Conservation (phyloP, 2,329 filamentous ascomycete genomes). For the Didymella pinodella region DNA sequence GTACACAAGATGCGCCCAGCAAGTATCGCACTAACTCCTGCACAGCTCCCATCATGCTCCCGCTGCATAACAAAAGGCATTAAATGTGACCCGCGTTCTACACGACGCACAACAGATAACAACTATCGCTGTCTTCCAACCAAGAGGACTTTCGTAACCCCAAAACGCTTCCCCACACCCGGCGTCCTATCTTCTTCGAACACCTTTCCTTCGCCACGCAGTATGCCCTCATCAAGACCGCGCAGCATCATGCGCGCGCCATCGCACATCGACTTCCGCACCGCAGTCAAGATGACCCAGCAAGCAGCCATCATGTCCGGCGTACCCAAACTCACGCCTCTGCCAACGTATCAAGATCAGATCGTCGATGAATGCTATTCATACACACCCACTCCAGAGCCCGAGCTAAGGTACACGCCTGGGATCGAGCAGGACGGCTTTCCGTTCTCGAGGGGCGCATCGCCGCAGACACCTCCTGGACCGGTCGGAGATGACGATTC, state of each 20-base stretch:
- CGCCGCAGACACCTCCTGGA: slow-evolving; percentile 43
- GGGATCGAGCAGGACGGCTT: slow-evolving; percentile 30
- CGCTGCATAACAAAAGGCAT: slow-evolving; percentile 48
- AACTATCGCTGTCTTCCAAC: slow-evolving; percentile 38
- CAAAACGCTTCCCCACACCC: slow-evolving; percentile 37
- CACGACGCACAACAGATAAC: slow-evolving; percentile 48
- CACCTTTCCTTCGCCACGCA: slow-evolving; percentile 33
- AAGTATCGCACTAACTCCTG: neutral
- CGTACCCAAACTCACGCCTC: slow-evolving; percentile 39
- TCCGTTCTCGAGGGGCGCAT: slow-evolving; percentile 33
- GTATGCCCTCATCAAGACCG: slow-evolving; percentile 31
- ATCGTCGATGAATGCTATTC: slow-evolving; percentile 38
- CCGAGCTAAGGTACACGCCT: slow-evolving; percentile 29
- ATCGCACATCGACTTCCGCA: slow-evolving; percentile 42
- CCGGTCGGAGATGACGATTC: slow-evolving; percentile 36
- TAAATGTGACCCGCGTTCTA: slow-evolving; percentile 47
- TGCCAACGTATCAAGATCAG: slow-evolving; percentile 36
- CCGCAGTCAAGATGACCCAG: slow-evolving; percentile 38
- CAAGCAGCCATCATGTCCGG: slow-evolving; percentile 33
- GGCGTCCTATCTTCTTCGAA: slow-evolving; percentile 31
- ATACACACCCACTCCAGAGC: slow-evolving; percentile 36
- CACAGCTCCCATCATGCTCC: slow-evolving; percentile 47
- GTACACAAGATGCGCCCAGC: slow-evolving; percentile 1
- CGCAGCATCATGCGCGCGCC: slow-evolving; percentile 33
- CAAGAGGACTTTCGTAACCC: slow-evolving; percentile 38